Conservation (phyloP, 202 grass and related monocot species). For the Digitaria exilis region DNA sequence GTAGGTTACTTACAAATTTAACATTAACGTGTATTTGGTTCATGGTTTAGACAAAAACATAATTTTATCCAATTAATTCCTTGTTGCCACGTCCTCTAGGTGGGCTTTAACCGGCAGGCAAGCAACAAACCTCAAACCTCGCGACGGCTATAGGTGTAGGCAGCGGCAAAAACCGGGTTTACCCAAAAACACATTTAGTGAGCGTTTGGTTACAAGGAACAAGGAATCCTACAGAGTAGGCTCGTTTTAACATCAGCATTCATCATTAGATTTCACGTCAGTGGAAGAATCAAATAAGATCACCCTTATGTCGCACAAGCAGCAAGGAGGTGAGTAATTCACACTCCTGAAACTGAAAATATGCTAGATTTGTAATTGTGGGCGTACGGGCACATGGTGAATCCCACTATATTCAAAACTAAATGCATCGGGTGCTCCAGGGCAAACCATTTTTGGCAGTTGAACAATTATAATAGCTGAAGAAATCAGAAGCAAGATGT, state of each 20-base stretch:
- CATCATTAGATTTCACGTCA: background rate
- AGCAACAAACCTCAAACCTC: no score
- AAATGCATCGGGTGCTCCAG: background rate
- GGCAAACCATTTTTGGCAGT: background rate
- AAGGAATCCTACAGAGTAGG: background rate
- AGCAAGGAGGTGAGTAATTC: background rate
- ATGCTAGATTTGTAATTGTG: background rate
- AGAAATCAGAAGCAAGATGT: constrained; percentile 6
- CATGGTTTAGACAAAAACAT: no score
- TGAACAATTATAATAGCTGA: background rate
- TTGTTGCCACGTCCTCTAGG: no score
- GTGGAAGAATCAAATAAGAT: no score
- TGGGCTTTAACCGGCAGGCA: no score
- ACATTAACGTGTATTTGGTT: no score
- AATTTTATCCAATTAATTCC: no score
- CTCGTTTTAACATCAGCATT: background rate
- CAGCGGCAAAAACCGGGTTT: no score
- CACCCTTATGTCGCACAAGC: background rate
- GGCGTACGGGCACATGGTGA: background rate
- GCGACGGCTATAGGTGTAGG: no score
- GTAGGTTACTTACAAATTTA: no score
- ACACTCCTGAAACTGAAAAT: background rate
- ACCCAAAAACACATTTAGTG: background rate
- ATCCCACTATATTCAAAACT: background rate
- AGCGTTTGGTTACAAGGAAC: background rate